Percentiles rank a stretch among this genome's conserved stretches.
phyloP scores from a whole-genome alignment of 768 basidiomycete genomes.

The Lyophyllum shimeji region DNA sequence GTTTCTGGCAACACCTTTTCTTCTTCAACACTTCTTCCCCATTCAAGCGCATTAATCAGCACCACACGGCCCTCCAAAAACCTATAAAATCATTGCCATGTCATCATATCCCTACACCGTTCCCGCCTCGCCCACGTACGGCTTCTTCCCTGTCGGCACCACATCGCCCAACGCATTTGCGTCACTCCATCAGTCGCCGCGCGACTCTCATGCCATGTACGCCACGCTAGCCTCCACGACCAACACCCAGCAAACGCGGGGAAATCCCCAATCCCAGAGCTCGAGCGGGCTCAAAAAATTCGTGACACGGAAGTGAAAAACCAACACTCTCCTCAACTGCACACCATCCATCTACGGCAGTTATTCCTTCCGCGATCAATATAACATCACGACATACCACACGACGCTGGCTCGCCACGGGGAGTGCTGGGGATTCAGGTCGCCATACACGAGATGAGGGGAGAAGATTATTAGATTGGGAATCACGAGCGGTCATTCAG shows the following conservation, averaged over 20 bases:
- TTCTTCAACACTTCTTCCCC: conserved; percentile 4
- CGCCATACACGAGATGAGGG: neutral
- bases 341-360: neutral
- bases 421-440: neutral
- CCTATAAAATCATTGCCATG: conserved; percentile 33
- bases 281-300: conserved; percentile 35
- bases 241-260: conserved; percentile 14
- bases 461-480: neutral
- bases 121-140: conserved; percentile 55
- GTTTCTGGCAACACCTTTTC: conserved; percentile 1
- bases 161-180: conserved; percentile 59
- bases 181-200: conserved; percentile 58
- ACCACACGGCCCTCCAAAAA: conserved; percentile 6
- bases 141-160: conserved; percentile 57
- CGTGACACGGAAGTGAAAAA: conserved; percentile 28
- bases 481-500: neutral
- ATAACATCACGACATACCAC: neutral
- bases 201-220: conserved; percentile 60
- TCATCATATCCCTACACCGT: conserved; percentile 44
- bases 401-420: neutral
- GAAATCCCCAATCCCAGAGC: conserved; percentile 20
- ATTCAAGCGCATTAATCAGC: conserved; percentile 4
- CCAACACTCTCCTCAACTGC: neutral
- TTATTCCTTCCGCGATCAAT: neutral
- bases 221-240: conserved; percentile 39